Evolutionary conservation across 306 rosid genomes (phyloP).

Genomic region (Pterocarpus santalinus): DNA sequence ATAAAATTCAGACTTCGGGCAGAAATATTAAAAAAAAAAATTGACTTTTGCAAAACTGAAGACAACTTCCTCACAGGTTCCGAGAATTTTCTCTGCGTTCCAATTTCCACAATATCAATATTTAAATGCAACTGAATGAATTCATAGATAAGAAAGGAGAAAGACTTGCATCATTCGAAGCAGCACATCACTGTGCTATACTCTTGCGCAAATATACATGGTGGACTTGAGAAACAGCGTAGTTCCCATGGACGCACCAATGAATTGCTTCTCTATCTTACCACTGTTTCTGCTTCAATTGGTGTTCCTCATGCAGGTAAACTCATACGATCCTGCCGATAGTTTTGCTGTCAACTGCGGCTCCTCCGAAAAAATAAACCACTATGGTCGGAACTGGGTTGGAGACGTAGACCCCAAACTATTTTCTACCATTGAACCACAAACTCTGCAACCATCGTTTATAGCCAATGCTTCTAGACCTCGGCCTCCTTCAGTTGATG

Average conservation of each 20-base stretch:
- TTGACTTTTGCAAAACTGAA: no score
- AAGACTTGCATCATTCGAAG: no score
- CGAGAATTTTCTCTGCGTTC: no score
- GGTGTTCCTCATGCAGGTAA: background rate
- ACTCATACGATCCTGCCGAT: background rate
- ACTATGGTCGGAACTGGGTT: background rate
- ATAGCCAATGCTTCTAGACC: background rate
- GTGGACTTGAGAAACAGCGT: background rate
- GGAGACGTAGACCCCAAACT: background rate
- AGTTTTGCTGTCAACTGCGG: slow-evolving; percentile 30
- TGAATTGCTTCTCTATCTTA: background rate
- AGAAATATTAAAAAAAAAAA: no score
- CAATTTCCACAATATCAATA: no score
- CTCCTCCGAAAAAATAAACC: background rate
- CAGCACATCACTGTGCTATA: no score
- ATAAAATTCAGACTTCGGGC: no score
- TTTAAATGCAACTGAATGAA: no score
- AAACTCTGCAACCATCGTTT: background rate
- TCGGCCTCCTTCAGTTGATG: background rate
- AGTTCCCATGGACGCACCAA: background rate
- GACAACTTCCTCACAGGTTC: no score
- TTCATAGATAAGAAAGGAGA: no score
- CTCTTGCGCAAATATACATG: background rate
- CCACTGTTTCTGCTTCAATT: background rate
- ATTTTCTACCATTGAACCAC: background rate